Base-by-base conservation (phyloP, 768 basidiomycete genomes). In the Boletus edulis region DNA sequence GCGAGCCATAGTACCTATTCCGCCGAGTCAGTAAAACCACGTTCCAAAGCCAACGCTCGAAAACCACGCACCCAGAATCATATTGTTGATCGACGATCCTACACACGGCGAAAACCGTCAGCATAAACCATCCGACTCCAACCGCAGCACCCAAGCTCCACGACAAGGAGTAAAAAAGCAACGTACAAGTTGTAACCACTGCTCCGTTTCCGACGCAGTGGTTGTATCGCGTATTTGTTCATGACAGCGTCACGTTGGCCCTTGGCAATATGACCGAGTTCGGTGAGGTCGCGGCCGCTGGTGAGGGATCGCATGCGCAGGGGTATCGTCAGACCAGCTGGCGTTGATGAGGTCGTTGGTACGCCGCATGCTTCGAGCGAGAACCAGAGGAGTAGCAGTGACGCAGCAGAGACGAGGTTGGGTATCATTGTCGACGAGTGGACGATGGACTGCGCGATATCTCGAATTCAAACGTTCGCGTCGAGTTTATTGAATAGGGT, bases 31-130 rank as follows among this genome's bases (percentile, higher is more conserved):
- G 46, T 45, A 37, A 41, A 3, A 38, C 27, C 27, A 29, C 27
- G 27, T 29, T 9, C 27, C 27, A 29, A 27, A 0, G 3, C n/a
- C 7, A 14, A 9, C 1, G 4, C 54, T 20, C 27, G 18, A 9
- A 10, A 55, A 49, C 3, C 27, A 62, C 76, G 47, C 62, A 84
- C 85, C 79, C 82, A 13, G 86, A 84, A 68, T 91, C 89, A 14
- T 74, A 67, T 38, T 78, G 76, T 69, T 90, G 86, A 62, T 88
- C 83, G 17, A 79, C 76, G 17, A 89, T 68, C 47, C 87, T 90
- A 58, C 14, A 37, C 39, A 37, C 39, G n/a, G 12, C 27, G 6
- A 12, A 14, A 14, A 4, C 5, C 9, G 37, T 64, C 22, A 66
- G 55, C 22, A 40, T n/a, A 0, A 14, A 17, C 27, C 27, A 29